A percentile compares a stretch with the other conserved stretches of the same genome.
These are phyloP conservation scores for Botrytis squamosa DNA, from an alignment of 2,329 filamentous ascomycete species.

Conservation along the genomic window DNA sequence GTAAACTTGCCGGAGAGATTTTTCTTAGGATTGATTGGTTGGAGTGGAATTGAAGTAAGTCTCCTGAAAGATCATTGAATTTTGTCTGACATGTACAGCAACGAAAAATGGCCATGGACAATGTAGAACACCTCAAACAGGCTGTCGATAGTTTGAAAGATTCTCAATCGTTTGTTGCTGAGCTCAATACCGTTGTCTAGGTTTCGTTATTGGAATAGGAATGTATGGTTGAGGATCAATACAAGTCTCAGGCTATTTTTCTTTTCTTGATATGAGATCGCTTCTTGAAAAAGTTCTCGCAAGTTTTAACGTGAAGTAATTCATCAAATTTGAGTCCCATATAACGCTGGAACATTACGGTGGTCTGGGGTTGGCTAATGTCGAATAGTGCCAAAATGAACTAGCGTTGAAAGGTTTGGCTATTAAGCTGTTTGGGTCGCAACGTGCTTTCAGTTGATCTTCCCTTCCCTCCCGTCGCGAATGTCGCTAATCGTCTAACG, in stretches of 20 bases:
- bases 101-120: not conserved
- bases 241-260: not conserved
- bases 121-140: not conserved
- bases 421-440: not conserved
- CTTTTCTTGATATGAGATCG: not conserved
- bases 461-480: not conserved
- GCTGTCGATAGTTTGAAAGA: not conserved
- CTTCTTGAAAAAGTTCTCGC: fast-evolving
- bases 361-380: not conserved
- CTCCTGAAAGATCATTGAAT: too few species aligned
- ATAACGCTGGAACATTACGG: not conserved
- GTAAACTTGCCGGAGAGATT: slow-evolving; percentile 3
- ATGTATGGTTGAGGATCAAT: not conserved
- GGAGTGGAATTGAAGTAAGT: slow-evolving; percentile 14
- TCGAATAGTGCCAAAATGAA: not conserved
- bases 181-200: not conserved
- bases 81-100: slow-evolving; percentile 8
- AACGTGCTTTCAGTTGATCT: not conserved
- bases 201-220: not conserved
- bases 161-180: slow-evolving; percentile 1
- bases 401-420: too few species aligned
- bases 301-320: not conserved
- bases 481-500: not conserved
- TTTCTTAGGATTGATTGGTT: slow-evolving; percentile 6
- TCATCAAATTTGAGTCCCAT: not conserved